Conservation (phyloP, 1,284 basidiomycete genomes). For the Wolfiporia cocos region DNA sequence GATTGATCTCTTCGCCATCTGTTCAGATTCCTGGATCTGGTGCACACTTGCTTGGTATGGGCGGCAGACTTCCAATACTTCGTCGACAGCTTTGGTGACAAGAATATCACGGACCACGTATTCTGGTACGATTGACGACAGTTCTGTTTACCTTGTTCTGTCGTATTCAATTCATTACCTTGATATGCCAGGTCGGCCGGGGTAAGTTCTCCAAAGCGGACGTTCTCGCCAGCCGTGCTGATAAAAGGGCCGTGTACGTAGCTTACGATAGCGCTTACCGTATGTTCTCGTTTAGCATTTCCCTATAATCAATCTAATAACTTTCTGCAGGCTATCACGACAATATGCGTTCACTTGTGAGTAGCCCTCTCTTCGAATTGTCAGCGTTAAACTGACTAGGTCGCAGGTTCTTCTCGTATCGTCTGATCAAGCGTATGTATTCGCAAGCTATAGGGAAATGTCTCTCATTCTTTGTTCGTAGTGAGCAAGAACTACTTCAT, state of each 20-base stretch:
- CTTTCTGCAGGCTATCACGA: conserved; percentile 14
- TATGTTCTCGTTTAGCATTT: background rate
- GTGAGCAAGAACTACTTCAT: conserved; percentile 23
- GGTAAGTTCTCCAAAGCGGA: conserved; percentile 8
- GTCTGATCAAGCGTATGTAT: conserved; percentile 16
- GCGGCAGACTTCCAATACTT: conserved; percentile 18
- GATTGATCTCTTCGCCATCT: no score
- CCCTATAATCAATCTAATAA: background rate
- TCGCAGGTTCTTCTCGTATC: conserved; percentile 18
- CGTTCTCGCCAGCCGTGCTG: no score
- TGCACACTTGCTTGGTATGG: conserved; percentile 19
- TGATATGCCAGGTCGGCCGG: conserved; percentile 12
- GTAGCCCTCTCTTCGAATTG: background rate
- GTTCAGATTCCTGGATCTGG: conserved; percentile 17
- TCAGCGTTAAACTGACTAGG: background rate
- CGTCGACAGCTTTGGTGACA: conserved; percentile 16
- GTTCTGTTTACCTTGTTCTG: background rate
- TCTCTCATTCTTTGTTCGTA: conserved; percentile 2
- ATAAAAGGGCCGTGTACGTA: background rate
- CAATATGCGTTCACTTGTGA: conserved; percentile 18
- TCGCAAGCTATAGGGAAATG: background rate
- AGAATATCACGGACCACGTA: conserved; percentile 15
- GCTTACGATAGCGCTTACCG: conserved; percentile 18
- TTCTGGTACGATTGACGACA: no score
- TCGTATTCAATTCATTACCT: background rate